Conservation (phyloP, 306 rosid genomes). For the Aeschynomene evenia region DNA sequence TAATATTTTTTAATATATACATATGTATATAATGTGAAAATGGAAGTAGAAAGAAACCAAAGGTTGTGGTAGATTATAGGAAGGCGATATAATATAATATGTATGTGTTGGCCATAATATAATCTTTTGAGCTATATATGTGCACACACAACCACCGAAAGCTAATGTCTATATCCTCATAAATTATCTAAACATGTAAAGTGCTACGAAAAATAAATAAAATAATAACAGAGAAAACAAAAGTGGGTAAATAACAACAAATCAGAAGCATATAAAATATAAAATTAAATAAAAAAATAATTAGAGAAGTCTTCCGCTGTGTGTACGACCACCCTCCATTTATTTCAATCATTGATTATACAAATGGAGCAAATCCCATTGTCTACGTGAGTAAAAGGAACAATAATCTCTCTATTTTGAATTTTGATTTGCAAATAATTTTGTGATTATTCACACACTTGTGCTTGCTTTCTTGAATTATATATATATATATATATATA, state of each 20-base stretch:
- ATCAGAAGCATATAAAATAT: too few relatives aligned
- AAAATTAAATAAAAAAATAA: not conserved
- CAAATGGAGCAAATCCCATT: conserved; percentile 18
- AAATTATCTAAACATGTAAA: not conserved
- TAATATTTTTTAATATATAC: too few relatives aligned
- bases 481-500: not conserved
- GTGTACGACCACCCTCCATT: not conserved
- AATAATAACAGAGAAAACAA: not conserved
- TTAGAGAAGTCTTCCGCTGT: not conserved
- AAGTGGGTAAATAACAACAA: conserved; percentile 6
- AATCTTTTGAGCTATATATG: conserved; percentile 1
- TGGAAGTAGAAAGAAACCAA: conserved; percentile 19
- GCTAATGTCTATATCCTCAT: not conserved
- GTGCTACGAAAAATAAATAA: not conserved
- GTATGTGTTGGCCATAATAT: not conserved
- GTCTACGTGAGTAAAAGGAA: not conserved
- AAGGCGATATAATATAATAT: too few relatives aligned
- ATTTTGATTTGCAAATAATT: not conserved
- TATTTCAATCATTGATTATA: conserved; percentile 9
- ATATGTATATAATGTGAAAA: too few relatives aligned
- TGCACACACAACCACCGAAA: conserved; percentile 13
- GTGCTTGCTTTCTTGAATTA: not conserved
- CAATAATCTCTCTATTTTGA: not conserved
- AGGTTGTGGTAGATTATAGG: not conserved
- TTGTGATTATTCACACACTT: not conserved